These are phyloP conservation scores for Teunomyces barrocoloradensis DNA, from an alignment of 805 yeast genomes.

Conservation along the genomic window DNA sequence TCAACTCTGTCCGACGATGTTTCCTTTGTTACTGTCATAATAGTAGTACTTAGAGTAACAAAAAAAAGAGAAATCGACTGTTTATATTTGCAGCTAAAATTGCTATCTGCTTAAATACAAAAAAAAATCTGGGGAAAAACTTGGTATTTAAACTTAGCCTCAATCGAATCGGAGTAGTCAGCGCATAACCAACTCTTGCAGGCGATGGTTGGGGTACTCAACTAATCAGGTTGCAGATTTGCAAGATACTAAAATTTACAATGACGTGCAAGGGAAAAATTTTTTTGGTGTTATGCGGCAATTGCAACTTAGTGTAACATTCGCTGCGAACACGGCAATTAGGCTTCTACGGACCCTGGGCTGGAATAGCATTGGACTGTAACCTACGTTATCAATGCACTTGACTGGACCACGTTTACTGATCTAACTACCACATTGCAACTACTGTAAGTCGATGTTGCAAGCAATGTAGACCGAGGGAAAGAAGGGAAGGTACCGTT, in stretches of 20 bases:
- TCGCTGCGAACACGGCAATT: neutral
- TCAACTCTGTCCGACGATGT: neutral
- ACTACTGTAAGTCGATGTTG: no score
- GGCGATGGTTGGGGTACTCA: neutral
- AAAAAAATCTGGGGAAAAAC: conserved; percentile 1
- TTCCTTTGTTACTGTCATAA: neutral
- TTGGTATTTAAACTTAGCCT: neutral
- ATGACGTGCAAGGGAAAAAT: neutral
- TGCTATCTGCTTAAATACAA: neutral
- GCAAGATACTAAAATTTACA: neutral
- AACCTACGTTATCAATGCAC: neutral
- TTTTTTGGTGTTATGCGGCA: neutral
- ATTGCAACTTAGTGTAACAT: neutral
- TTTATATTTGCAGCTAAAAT: conserved; percentile 1
- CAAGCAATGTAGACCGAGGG: no score
- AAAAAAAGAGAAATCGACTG: neutral
- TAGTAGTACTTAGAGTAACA: neutral
- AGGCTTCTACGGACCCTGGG: neutral
- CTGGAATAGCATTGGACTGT: neutral
- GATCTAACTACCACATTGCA: neutral
- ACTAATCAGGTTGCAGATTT: neutral
- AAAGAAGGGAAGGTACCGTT: no score
- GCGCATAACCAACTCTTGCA: neutral
- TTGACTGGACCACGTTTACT: no score
- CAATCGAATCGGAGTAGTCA: neutral